phyloP scores from a whole-genome alignment of 495 filamentous ascomycete genomes.

The Neurospora discreta region DNA sequence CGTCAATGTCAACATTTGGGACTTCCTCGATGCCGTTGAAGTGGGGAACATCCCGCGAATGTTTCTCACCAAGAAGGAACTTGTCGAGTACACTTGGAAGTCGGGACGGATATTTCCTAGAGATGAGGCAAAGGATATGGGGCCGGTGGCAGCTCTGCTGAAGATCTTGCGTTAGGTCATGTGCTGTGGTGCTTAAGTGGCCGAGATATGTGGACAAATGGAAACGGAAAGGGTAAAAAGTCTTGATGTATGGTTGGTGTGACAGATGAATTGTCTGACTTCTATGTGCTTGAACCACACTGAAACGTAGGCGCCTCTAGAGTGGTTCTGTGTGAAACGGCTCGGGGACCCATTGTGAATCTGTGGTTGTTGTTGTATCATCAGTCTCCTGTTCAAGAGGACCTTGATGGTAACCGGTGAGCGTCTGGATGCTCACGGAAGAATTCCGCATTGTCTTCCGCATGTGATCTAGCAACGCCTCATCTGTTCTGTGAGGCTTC shows the following conservation, averaged over 20 bases:
- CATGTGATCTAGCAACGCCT: not conserved
- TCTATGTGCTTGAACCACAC: not conserved
- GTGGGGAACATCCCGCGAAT: not conserved
- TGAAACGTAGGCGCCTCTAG: not conserved
- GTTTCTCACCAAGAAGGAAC: slow-evolving; percentile 11
- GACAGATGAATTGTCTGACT: not conserved
- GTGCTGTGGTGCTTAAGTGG: not conserved
- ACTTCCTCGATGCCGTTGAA: slow-evolving; percentile 23
- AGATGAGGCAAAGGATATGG: slow-evolving; percentile 8
- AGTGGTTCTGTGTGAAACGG: not conserved
- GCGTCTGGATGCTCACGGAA: not conserved
- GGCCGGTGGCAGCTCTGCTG: slow-evolving; percentile 20
- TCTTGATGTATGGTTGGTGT: not conserved
- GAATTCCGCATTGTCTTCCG: not conserved
- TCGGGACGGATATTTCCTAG: slow-evolving; percentile 13
- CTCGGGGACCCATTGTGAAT: not conserved
- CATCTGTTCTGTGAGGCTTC: not conserved
- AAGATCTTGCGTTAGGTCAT: not conserved
- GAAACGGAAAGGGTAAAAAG: not conserved
- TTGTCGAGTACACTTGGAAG: slow-evolving; percentile 15
- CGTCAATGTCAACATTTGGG: slow-evolving; percentile 28
- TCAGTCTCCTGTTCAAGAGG: not conserved
- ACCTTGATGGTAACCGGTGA: not conserved
- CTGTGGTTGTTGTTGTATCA: not conserved
- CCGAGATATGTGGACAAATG: not conserved